phyloP scores from a whole-genome alignment of 768 basidiomycete genomes.

The Coprinopsis strossmayeri region DNA sequence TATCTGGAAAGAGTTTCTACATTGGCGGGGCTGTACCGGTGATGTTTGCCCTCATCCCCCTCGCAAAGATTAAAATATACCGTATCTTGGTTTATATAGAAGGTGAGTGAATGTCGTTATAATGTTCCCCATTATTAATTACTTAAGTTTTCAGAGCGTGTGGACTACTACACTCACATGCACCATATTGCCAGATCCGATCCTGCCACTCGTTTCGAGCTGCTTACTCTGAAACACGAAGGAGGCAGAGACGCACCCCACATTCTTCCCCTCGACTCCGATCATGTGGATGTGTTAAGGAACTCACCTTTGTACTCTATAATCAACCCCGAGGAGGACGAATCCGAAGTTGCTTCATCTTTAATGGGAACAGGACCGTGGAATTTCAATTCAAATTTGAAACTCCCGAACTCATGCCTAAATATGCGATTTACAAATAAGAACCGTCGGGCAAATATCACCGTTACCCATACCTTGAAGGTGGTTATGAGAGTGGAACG shows the following conservation, averaged over 20 bases:
- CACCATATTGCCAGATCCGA: slow-evolving; percentile 67
- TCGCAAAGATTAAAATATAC: slow-evolving; percentile 79
- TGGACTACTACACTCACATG: slow-evolving; percentile 72
- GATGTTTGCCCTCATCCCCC: slow-evolving; percentile 73
- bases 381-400: slow-evolving; percentile 64
- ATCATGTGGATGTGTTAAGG: slow-evolving; percentile 54
- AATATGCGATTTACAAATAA: slow-evolving; percentile 73
- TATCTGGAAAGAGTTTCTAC: slow-evolving; percentile 70
- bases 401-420: slow-evolving; percentile 59
- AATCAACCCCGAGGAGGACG: slow-evolving; percentile 40
- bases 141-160: slow-evolving; percentile 47
- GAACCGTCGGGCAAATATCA: slow-evolving; percentile 69
- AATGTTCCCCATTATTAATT: not conserved
- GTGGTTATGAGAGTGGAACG: slow-evolving; percentile 78
- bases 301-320: slow-evolving; percentile 61
- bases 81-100: slow-evolving; percentile 70
- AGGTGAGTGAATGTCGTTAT: slow-evolving; percentile 42
- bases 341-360: slow-evolving; percentile 49
- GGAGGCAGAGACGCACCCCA: slow-evolving; percentile 44
- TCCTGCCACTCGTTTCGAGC: slow-evolving; percentile 47
- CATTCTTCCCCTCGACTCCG: slow-evolving; percentile 74
- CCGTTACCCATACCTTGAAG: slow-evolving; percentile 72
- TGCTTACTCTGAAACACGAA: slow-evolving; percentile 56
- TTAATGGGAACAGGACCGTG: slow-evolving; percentile 84
- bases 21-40: slow-evolving; percentile 81